A percentile compares a stretch with the other conserved stretches of the same genome.
Conservation (phyloP, 495 filamentous ascomycete species). For the Penicillium arizonense region DNA sequence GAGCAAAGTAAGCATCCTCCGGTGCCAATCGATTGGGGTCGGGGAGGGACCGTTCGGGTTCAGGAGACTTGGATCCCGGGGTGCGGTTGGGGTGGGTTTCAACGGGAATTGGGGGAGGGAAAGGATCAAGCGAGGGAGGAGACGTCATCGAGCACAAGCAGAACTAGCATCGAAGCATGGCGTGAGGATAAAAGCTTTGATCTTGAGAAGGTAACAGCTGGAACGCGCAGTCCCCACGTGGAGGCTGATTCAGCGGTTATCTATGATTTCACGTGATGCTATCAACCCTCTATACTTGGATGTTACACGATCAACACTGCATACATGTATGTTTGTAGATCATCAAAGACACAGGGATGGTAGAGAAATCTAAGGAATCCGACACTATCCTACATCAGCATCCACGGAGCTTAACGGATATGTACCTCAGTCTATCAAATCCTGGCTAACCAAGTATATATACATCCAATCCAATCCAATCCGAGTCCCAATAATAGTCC, state of each 20-base stretch:
- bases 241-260: conserved; percentile 4
- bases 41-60: conserved; percentile 48
- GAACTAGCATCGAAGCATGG: conserved; percentile 33
- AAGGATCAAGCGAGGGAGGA: conserved; percentile 30
- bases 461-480: no score
- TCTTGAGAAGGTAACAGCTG: conserved; percentile 2
- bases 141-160: conserved; percentile 40
- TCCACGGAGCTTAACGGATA: no score
- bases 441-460: no score
- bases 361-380: no score
- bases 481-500: no score
- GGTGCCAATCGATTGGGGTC: conserved; percentile 67
- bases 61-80: conserved; percentile 36
- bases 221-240: conserved; percentile 21
- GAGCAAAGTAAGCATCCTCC: conserved; percentile 75
- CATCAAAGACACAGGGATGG: no score
- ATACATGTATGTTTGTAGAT: neutral
- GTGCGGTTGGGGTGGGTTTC: conserved; percentile 45
- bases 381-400: no score
- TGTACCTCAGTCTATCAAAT: no score
- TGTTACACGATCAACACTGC: neutral
- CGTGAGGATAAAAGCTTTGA: conserved; percentile 7
- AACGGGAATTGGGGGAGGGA: conserved; percentile 43
- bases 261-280: neutral
- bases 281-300: neutral